Base-by-base conservation (phyloP, 805 yeast species). In the Priceomyces carsonii region DNA sequence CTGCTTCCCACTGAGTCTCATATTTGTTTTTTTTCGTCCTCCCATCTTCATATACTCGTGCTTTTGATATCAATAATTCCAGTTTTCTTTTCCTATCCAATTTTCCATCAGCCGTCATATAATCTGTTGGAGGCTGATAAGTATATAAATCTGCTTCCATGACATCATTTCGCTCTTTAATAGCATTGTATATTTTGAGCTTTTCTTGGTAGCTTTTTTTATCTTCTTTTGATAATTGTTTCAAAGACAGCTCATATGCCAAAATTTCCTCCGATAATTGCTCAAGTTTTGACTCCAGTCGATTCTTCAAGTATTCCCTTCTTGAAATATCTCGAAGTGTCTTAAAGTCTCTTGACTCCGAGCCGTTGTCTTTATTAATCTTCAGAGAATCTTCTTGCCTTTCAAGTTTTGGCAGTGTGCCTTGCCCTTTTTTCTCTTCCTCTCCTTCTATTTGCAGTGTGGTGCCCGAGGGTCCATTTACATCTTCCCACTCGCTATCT, bases 71-170 rank as follows among this genome's bases (percentile, higher is more conserved):
- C 29, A 85, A 61, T 2, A 66, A 68, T 2, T 68, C 72, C 32
- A 69, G 71, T 51, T 82, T 84, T 18, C 80, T 56, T 43, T 73
- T 71, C 15, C 66, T 59, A 42, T 80, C 85, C 8, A 77, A 59
- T 27, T 69, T 68, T 2, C 83, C 82, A 10, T 68, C 64, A 9
- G 64, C 66, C 2, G 73, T 74, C n/a, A 71, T 41, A 42, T 73
- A 71, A 33, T 79, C 87, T 23, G 74, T 77, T 2, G 85, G 88
- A 12, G 82, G 44, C 14, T 63, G 54, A 43, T 79, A 83, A 10
- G 13, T 21, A n/a, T 25, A n/a, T 26, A 7, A 15, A 18, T 39
- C 43, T n/a, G 14, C 18, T 21, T 29, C 31, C 8, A 27, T 30
- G 8, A 36, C 22, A n/a, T 33, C 37, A 5, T 40, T 5, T 66